phyloP scores from a whole-genome alignment of 441 rosid species.

The Populus hybrid region DNA sequence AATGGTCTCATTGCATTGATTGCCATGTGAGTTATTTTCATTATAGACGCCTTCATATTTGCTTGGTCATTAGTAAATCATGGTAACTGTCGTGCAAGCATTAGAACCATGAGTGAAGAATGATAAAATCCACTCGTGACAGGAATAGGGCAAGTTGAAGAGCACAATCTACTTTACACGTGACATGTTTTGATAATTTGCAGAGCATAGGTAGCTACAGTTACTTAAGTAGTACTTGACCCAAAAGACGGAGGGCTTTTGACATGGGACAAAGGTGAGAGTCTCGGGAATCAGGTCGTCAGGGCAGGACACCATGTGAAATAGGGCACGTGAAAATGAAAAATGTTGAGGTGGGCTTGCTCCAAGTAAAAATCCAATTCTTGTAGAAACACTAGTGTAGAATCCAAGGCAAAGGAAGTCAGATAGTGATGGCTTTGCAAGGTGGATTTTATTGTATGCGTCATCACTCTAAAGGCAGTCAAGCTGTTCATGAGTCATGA shows the following conservation, averaged over 20 bases:
- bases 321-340: constrained; percentile 38
- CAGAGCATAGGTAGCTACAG: not conserved
- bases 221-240: not conserved
- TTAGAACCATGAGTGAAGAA: not conserved
- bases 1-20: not conserved
- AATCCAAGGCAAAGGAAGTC: constrained; percentile 25
- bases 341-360: constrained; percentile 46
- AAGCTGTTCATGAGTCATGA: not conserved
- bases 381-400: no score
- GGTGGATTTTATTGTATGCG: not conserved
- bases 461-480: not conserved
- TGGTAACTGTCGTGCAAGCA: not conserved
- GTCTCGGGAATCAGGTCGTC: constrained; percentile 52
- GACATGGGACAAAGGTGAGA: constrained; percentile 46
- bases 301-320: constrained; percentile 36
- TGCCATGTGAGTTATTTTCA: not conserved
- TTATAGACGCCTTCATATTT: not conserved
- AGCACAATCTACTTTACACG: not conserved
- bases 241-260: constrained; percentile 3
- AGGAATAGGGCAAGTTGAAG: not conserved
- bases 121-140: not conserved
- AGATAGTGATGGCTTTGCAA: not conserved
- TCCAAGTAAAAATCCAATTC: not conserved
- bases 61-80: not conserved
- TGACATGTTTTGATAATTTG: not conserved